A percentile compares a stretch with the other conserved stretches of the same genome.
Evolutionary conservation across 805 yeast species (phyloP).

Genomic region (Schizosaccharomyces japonicus): DNA sequence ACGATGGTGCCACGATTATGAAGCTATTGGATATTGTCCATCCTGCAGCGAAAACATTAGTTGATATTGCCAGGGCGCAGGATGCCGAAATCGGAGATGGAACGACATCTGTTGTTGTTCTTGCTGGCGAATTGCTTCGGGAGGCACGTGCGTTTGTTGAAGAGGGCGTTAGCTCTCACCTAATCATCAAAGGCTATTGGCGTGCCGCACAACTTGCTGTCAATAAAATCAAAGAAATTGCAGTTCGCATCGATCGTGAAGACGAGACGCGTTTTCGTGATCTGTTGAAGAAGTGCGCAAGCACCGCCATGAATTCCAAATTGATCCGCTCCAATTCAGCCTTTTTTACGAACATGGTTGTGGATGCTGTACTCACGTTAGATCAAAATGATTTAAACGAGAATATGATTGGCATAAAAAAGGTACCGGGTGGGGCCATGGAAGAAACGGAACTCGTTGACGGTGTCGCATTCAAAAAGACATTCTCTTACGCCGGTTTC

Average conservation of each 20-base stretch:
- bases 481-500: conserved; percentile 93
- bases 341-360: conserved; percentile 88
- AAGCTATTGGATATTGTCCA: conserved; percentile 84
- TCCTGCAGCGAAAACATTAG: conserved; percentile 97
- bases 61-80: conserved; percentile 90
- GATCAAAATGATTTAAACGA: conserved; percentile 75
- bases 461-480: conserved; percentile 93
- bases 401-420: conserved; percentile 75
- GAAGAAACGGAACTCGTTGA: conserved; percentile 73
- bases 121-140: conserved; percentile 72
- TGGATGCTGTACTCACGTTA: conserved; percentile 72
- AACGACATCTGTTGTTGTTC: conserved; percentile 83
- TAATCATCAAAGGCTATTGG: conserved; percentile 68
- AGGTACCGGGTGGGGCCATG: conserved; percentile 87
- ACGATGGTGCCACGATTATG: conserved; percentile 86
- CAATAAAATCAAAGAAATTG: conserved; percentile 44
- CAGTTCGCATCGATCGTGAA: conserved; percentile 39
- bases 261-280: conserved; percentile 33
- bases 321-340: conserved; percentile 66
- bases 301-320: conserved; percentile 92
- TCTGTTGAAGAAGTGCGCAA: conserved; percentile 73
- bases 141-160: conserved; percentile 80
- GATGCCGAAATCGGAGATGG: conserved; percentile 99
- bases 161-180: conserved; percentile 83
- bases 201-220: conserved; percentile 61